A percentile compares a stretch with the other conserved stretches of the same genome.
Evolutionary conservation across 106 monocot genomes (phyloP).

Genomic region (Allium fistulosum): DNA sequence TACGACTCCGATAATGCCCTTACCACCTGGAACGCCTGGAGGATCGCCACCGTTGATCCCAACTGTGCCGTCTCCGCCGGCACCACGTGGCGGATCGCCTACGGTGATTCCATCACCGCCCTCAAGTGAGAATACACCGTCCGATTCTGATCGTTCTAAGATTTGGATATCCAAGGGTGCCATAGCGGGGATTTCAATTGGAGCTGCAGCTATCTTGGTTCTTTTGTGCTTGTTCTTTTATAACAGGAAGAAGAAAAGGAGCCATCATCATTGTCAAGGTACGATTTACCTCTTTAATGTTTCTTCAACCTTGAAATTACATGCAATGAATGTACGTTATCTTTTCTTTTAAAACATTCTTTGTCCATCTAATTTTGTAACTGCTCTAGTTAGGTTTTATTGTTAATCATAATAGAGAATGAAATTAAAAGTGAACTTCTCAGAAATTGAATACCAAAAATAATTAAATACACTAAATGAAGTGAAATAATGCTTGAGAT

Average conservation of each 20-base stretch:
- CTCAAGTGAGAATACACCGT: neutral
- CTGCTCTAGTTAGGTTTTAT: too few relatives aligned
- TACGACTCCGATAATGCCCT: neutral
- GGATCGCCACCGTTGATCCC: neutral
- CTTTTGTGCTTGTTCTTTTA: constrained; percentile 1
- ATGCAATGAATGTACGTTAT: neutral
- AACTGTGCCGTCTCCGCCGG: neutral
- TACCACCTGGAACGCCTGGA: neutral
- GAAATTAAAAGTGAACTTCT: too few relatives aligned
- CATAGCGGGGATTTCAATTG: neutral
- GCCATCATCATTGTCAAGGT: neutral
- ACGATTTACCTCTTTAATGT: neutral
- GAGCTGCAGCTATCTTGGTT: neutral
- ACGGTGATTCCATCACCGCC: neutral
- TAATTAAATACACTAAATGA: too few relatives aligned
- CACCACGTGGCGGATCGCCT: neutral
- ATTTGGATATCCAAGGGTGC: neutral
- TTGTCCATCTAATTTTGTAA: too few relatives aligned
- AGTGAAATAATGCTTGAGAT: too few relatives aligned
- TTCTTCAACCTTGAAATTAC: neutral
- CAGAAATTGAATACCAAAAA: too few relatives aligned
- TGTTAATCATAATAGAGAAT: too few relatives aligned
- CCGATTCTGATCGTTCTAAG: neutral
- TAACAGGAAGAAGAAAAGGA: constrained; percentile 3
- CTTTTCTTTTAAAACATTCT: too few relatives aligned